Base-by-base conservation (phyloP, 164 flowering plant species). In the Sedum album region DNA sequence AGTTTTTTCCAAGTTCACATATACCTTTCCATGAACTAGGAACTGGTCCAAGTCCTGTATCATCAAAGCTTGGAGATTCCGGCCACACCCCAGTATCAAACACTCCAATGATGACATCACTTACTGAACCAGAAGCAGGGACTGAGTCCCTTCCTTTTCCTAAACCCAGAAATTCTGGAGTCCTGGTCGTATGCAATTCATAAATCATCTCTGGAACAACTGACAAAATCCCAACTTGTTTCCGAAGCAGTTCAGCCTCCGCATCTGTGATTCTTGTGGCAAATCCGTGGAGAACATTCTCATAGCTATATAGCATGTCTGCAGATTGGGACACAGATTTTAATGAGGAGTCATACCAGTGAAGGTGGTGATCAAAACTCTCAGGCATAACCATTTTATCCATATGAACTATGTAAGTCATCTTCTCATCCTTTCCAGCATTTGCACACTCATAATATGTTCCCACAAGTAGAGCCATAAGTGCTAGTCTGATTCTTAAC, bases 81-180 rank as follows among this genome's bases (percentile, higher is more conserved):
- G 91, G 91, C 91, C 89, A 85, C 8, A 83, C 81, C 0, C 91
- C 89, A 65, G 91, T 86, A 68, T 86, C 91, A 26, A 86, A 65
- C 14, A 86, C 86, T 1, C 87, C 91, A 14, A 86, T 48, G 21
- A 85, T 57, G 8, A 86, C 88, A 1, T 86, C 91, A 28, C 79
- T 49, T 31, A 6, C 75, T 0, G 85, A 68, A 63, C 62, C 69
- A 0, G 91, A 78, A 70, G 74, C 71, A 6, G 81, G 82, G 66
- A 74, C 72, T 69, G 74, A 2, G 13, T 75, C 78, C 2, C 78
- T 65, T 69, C 36, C 70, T 31, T 70, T 60, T 31, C 63, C 80
- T 48, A 86, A 82, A 9, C 91, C 91, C 9, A 86, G 80, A 39
- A 86, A 86, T 68, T 70, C 68, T 0, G 91, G 91, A 1, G 87